These are phyloP conservation scores for Thielaviopsis euricoi DNA, from an alignment of 2,329 filamentous ascomycete species.

Conservation along the genomic window DNA sequence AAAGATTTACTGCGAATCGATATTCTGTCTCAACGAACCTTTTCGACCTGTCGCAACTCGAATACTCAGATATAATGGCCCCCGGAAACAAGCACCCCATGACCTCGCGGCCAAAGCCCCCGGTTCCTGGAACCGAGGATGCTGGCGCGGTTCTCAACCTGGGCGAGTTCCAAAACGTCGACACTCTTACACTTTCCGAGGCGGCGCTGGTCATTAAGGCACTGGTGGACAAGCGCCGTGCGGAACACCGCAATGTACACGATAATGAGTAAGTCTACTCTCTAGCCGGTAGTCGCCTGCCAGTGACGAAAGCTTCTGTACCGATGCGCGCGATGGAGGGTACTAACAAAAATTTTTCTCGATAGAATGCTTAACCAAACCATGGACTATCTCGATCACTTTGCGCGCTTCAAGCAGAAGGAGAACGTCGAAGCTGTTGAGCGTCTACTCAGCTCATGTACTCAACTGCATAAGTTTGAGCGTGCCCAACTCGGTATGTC, in stretches of 20 bases:
- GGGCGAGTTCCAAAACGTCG: slow-evolving; percentile 84
- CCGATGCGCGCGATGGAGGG: background rate
- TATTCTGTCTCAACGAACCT: background rate
- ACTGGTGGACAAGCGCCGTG: slow-evolving; percentile 63
- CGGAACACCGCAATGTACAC: slow-evolving; percentile 66
- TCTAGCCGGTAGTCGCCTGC: background rate
- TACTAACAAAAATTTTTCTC: background rate
- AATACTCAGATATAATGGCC: slow-evolving; percentile 1
- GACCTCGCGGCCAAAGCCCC: slow-evolving; percentile 51
- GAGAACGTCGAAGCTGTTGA: slow-evolving; percentile 93
- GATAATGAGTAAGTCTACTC: slow-evolving; percentile 56
- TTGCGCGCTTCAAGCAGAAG: slow-evolving; percentile 89
- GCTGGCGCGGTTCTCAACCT: slow-evolving; percentile 66
- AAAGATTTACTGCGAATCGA: background rate
- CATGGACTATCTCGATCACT: slow-evolving; percentile 81
- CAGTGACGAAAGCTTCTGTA: background rate
- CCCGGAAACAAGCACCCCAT: slow-evolving; percentile 8
- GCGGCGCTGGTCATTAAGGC: slow-evolving; percentile 84
- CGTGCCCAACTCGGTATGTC: slow-evolving; percentile 68
- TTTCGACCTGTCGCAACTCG: background rate
- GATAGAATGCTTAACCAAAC: slow-evolving; percentile 67
- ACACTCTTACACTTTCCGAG: slow-evolving; percentile 83
- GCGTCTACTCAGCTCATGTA: slow-evolving; percentile 62
- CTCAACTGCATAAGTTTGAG: slow-evolving; percentile 80
- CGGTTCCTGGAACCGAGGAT: slow-evolving; percentile 68